Percentiles rank a stretch among this genome's conserved stretches.
Conservation (phyloP, 2,329 filamentous ascomycete species). For the Biscogniauxia sp. region DNA sequence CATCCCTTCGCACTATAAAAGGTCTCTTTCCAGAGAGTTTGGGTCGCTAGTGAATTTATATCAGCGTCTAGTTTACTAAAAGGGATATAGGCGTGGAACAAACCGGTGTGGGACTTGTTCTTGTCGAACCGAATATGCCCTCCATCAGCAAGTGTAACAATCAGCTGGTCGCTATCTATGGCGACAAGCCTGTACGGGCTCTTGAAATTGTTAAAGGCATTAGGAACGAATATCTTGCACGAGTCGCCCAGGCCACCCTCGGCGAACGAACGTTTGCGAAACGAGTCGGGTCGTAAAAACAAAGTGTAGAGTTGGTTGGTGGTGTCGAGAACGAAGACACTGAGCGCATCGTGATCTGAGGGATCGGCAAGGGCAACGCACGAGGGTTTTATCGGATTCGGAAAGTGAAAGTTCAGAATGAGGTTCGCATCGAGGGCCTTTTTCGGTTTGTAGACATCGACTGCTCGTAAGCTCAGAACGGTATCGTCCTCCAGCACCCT, state of each 20-base stretch:
- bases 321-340: slow-evolving; percentile 63
- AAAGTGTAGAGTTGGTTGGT: slow-evolving; percentile 82
- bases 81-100: slow-evolving; percentile 20
- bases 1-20: slow-evolving; percentile 74
- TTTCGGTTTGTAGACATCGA: slow-evolving; percentile 73
- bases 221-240: slow-evolving; percentile 71
- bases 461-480: slow-evolving; percentile 76
- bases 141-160: slow-evolving; percentile 80
- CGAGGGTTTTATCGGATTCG: slow-evolving; percentile 67
- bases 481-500: slow-evolving; percentile 77
- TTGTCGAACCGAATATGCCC: slow-evolving; percentile 70
- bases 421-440: slow-evolving; percentile 68
- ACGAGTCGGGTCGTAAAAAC: slow-evolving; percentile 78
- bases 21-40: slow-evolving; percentile 63
- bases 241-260: slow-evolving; percentile 74
- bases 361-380: slow-evolving; percentile 83
- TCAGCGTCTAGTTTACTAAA: slow-evolving; percentile 16
- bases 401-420: slow-evolving; percentile 75
- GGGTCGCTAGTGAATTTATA: slow-evolving; percentile 24
- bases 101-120: slow-evolving; percentile 47
- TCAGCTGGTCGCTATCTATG: slow-evolving; percentile 67
- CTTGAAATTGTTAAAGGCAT: slow-evolving; percentile 69
- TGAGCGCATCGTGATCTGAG: slow-evolving; percentile 58
- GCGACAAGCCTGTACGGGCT: slow-evolving; percentile 79
- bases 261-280: slow-evolving; percentile 65